These are phyloP conservation scores for Porcisia deanei DNA, from an alignment of 208 protist genomes.

Conservation along the genomic window DNA sequence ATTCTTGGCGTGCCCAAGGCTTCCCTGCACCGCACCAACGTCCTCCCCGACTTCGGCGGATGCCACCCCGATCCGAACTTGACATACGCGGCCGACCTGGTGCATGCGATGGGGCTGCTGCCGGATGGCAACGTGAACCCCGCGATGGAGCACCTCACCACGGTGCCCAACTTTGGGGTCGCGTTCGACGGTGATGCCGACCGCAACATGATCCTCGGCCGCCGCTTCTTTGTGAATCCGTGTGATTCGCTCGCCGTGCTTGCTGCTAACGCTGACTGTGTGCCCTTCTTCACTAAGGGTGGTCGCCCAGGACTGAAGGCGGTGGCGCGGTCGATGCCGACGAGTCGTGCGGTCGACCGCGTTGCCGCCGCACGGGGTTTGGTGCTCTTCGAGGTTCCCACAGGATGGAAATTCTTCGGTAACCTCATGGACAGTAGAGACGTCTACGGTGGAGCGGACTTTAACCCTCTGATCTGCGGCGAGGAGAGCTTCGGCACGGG, in stretches of 20 bases:
- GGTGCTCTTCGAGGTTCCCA: conserved; percentile 92
- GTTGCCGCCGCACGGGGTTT: conserved; percentile 79
- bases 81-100: conserved; percentile 95
- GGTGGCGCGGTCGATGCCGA: conserved; percentile 97
- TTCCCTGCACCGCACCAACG: conserved; percentile 56
- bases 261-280: conserved; percentile 88
- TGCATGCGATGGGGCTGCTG: conserved; percentile 84
- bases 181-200: conserved; percentile 98
- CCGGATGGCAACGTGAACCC: conserved; percentile 48
- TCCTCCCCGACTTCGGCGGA: conserved; percentile 94
- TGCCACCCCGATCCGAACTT: conserved; percentile 98
- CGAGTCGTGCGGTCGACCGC: conserved; percentile 91
- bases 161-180: conserved; percentile 92
- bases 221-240: conserved; percentile 97
- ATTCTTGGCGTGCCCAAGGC: conserved; percentile 76
- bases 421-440: conserved; percentile 97
- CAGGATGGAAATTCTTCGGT: conserved; percentile 99
- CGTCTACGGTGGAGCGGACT: conserved; percentile 59
- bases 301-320: conserved; percentile 63
- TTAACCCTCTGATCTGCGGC: conserved; percentile 94
- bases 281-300: conserved; percentile 90
- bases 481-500: conserved; percentile 99
- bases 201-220: conserved; percentile 98
- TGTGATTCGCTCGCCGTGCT: conserved; percentile 98
- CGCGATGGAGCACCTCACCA: conserved; percentile 10